Evolutionary conservation across 331 rosid species (phyloP).

Genomic region (Quercus lobata): DNA sequence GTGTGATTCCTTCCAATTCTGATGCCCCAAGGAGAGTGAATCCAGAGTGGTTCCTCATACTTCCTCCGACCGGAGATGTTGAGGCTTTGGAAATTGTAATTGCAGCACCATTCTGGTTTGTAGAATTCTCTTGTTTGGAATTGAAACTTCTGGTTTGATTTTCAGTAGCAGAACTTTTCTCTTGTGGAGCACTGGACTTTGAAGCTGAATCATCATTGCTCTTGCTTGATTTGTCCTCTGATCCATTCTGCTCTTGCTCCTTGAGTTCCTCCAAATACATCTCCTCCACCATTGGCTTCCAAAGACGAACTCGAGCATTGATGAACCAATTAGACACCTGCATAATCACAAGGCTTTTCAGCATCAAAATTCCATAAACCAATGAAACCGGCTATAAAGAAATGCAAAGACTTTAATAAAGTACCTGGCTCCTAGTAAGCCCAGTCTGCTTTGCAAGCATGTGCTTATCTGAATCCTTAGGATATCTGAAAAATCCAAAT

Average conservation of each 20-base stretch:
- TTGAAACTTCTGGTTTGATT: conserved; percentile 44
- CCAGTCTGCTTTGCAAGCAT: conserved; percentile 98
- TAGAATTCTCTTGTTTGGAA: conserved; percentile 43
- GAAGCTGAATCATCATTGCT: conserved; percentile 43
- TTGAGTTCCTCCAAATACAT: conserved; percentile 87
- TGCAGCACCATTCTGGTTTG: conserved; percentile 28
- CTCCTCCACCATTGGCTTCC: conserved; percentile 99
- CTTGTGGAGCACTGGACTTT: conserved; percentile 39
- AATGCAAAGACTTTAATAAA: neutral
- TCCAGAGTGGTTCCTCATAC: conserved; percentile 59
- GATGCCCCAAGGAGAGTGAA: conserved; percentile 84
- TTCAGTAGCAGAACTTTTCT: conserved; percentile 37
- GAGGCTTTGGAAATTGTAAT: conserved; percentile 47
- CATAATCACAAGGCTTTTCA: conserved; percentile 1
- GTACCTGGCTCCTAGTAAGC: conserved; percentile 93
- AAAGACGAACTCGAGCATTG: conserved; percentile 92
- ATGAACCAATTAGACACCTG: conserved; percentile 99
- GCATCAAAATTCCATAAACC: neutral
- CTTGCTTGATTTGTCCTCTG: conserved; percentile 64
- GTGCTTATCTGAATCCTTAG: conserved; percentile 93
- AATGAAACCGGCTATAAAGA: neutral
- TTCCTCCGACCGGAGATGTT: conserved; percentile 46
- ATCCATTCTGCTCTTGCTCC: conserved; percentile 64
- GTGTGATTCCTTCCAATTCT: conserved; percentile 68
- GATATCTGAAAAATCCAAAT: conserved; percentile 56